Conservation (phyloP, 2,329 filamentous ascomycete genomes). For the Gremmenia infestans region DNA sequence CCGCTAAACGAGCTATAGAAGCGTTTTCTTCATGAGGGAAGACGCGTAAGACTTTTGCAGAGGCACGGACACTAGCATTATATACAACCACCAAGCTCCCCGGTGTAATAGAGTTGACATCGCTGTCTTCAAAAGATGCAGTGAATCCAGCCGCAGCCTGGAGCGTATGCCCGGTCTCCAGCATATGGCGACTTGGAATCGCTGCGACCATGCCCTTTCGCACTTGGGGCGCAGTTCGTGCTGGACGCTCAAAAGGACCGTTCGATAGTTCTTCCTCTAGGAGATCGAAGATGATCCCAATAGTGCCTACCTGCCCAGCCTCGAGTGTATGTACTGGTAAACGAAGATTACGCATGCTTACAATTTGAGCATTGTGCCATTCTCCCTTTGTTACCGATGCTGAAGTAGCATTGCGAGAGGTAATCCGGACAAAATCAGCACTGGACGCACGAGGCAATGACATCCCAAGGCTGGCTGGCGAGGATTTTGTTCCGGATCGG, state of each 20-base stretch:
- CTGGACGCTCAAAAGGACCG: conserved; percentile 27
- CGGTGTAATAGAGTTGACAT: conserved; percentile 57
- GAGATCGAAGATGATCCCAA: conserved; percentile 66
- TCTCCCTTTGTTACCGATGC: conserved; percentile 53
- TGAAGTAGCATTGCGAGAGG: conserved; percentile 48
- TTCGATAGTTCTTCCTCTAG: conserved; percentile 32
- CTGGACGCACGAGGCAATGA: conserved; percentile 51
- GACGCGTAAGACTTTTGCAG: conserved; percentile 65
- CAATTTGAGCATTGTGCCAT: conserved; percentile 77
- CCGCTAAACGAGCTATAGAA: conserved; percentile 7
- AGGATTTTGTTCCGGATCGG: conserved; percentile 41
- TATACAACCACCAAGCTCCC: conserved; percentile 77
- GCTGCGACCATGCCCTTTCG: conserved; percentile 82
- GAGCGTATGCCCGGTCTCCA: conserved; percentile 51
- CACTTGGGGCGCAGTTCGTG: conserved; percentile 39
- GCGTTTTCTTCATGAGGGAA: conserved; percentile 22
- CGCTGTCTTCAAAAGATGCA: conserved; percentile 62
- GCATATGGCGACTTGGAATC: conserved; percentile 54
- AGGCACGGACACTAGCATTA: conserved; percentile 77
- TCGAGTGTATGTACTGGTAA: conserved; percentile 73
- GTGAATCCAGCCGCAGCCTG: conserved; percentile 64
- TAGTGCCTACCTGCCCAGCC: conserved; percentile 81
- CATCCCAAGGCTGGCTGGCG: conserved; percentile 37
- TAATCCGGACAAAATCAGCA: conserved; percentile 47
- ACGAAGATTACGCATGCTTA: conserved; percentile 83